Evolutionary conservation across 768 basidiomycete species (phyloP).

Genomic region (Mycena chlorophos): DNA sequence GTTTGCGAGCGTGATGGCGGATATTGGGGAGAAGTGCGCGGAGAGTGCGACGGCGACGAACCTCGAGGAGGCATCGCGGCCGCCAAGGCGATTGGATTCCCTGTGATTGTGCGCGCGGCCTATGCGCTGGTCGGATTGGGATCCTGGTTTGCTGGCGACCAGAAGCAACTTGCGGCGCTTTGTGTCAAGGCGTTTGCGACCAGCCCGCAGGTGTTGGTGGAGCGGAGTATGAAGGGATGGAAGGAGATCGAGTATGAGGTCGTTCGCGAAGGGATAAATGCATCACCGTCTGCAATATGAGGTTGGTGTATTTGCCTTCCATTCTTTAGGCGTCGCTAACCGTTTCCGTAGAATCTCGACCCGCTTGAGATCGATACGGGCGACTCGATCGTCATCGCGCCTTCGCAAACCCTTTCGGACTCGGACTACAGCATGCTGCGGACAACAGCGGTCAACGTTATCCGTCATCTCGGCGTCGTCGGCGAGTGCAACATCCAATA

Average conservation of each 20-base stretch:
- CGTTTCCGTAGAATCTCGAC: constrained; percentile 87
- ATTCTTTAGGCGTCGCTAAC: background rate
- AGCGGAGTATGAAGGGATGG: constrained; percentile 99
- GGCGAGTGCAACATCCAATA: constrained; percentile 99
- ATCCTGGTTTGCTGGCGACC: constrained; percentile 94
- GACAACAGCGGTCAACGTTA: too few relatives aligned
- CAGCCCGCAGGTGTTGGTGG: constrained; percentile 97
- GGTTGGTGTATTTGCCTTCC: constrained; percentile 51
- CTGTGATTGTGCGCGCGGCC: too few relatives aligned
- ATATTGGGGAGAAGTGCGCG: constrained; percentile 98
- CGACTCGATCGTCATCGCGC: constrained; percentile 96
- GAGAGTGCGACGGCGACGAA: too few relatives aligned
- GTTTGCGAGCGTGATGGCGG: constrained; percentile 91
- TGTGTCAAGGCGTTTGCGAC: constrained; percentile 95
- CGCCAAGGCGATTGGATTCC: too few relatives aligned
- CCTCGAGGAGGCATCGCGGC: too few relatives aligned
- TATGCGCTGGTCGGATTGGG: constrained; percentile 94
- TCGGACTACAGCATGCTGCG: too few relatives aligned
- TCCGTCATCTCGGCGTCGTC: too few relatives aligned
- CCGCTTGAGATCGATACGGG: constrained; percentile 98
- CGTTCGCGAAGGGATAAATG: constrained; percentile 96
- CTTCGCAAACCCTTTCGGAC: too few relatives aligned
- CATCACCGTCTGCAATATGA: constrained; percentile 99
- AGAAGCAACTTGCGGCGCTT: constrained; percentile 81
- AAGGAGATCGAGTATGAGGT: constrained; percentile 99